Percentiles rank a stretch among this genome's conserved stretches.
phyloP scores from a whole-genome alignment of 495 filamentous ascomycete species.

The Bombardia bombarda region DNA sequence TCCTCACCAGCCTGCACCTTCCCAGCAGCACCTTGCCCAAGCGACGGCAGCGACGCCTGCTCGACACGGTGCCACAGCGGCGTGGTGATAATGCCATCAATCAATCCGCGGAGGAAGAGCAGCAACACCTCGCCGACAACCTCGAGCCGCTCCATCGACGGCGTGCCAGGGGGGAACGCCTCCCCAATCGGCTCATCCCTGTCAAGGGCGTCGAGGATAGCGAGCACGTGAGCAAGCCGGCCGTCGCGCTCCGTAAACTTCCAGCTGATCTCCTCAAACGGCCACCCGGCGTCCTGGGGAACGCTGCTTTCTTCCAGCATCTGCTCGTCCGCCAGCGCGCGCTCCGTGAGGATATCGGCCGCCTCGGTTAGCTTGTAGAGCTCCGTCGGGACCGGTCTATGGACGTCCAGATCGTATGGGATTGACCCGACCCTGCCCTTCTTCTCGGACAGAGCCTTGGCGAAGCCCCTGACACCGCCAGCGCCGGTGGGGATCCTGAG shows the following conservation, averaged over 20 bases:
- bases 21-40: constrained; percentile 19
- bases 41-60: constrained; percentile 38
- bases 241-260: constrained; percentile 17
- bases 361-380: constrained; percentile 82
- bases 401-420: constrained; percentile 35
- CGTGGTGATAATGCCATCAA: constrained; percentile 65
- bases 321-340: constrained; percentile 71
- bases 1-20: constrained; percentile 38
- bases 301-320: constrained; percentile 62
- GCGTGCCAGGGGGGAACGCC: constrained; percentile 49
- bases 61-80: constrained; percentile 66
- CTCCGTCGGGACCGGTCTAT: constrained; percentile 59
- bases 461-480: constrained; percentile 52
- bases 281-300: constrained; percentile 60
- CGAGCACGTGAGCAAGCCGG: constrained; percentile 21
- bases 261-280: constrained; percentile 51
- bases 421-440: constrained; percentile 24
- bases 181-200: constrained; percentile 49
- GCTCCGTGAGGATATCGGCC: constrained; percentile 65
- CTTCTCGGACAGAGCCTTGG: constrained; percentile 15
- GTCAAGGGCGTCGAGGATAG: constrained; percentile 62
- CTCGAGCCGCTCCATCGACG: constrained; percentile 60
- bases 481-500: constrained; percentile 78
- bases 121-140: constrained; percentile 59
- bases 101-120: constrained; percentile 60